Base-by-base conservation (phyloP, 306 rosid genomes). In the Mucuna pruriens region DNA sequence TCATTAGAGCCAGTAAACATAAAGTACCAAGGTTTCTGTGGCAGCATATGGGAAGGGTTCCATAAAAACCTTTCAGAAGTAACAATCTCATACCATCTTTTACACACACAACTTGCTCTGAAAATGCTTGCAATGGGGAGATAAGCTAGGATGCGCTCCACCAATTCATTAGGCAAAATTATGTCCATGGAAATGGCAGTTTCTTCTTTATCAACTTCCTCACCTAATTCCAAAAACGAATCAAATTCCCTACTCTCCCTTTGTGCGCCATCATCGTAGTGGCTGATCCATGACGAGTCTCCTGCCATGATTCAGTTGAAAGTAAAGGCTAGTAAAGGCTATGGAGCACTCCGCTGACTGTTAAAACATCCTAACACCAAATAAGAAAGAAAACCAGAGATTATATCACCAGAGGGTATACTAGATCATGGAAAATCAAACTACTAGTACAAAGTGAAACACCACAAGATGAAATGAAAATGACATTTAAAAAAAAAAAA, bases 21-120 rank as follows among this genome's bases (percentile, higher is more conserved):
- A 77, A 85, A 93, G 84, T 96, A 93, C 99, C 99, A 96, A 15
- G 99, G 98, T 74, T 92, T 93, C 65, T 93, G 98, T 0, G 94
- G 82, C 7, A 82, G 82, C 33, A 82, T 80, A 22, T 71, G 71
- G 0, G 97, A 87, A 73, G 84, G 89, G 78, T 86, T 93, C 92
- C 94, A 91, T 16, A 89, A 22, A 81, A 93, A 95, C 80, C 89
- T 90, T 23, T 77, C 81, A 1, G 98, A 92, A 84, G 90, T 81
- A 36, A 96, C 87, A 67, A 96, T 90, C 62, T 86, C 96, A 31
- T 85, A 36, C 99, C 98, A 96, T 80, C 97, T 87, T 82, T 90
- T 96, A 84, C 97, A 86, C 64, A 96, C 99, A 83, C 78, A 84
- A 46, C 93, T 88, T 34, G 97, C 98, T 82, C 98, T 81, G 84